Conservation (phyloP, 345 rosid genomes). For the Acer campestre region DNA sequence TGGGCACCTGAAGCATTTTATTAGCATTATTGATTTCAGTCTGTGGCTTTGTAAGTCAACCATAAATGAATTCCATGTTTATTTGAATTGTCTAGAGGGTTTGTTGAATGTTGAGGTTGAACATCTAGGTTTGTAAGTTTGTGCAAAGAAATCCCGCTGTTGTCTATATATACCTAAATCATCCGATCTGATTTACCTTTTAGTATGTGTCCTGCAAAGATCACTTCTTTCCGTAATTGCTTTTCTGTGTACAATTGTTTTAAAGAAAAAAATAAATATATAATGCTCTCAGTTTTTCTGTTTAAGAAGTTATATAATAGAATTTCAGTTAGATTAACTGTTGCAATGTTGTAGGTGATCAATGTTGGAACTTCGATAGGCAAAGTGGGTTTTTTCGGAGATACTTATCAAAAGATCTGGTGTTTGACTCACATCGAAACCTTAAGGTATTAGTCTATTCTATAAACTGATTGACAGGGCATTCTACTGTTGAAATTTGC, state of each 20-base stretch:
- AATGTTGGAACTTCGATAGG: slow-evolving; percentile 88
- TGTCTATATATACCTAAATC: neutral
- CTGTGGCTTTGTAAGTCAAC: no score
- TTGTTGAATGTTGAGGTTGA: neutral
- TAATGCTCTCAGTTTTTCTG: neutral
- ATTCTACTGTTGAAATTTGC: neutral
- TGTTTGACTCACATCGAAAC: slow-evolving; percentile 94
- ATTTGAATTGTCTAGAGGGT: neutral
- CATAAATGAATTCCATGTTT: neutral
- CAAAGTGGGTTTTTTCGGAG: slow-evolving; percentile 83
- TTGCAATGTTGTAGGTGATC: slow-evolving; percentile 59
- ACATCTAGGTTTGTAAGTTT: neutral
- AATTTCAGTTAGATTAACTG: slow-evolving; percentile 3
- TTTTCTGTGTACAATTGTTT: neutral
- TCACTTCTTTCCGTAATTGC: neutral
- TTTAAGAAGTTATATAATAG: neutral
- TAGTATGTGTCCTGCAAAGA: neutral
- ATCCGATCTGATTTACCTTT: neutral
- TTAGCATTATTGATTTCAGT: neutral
- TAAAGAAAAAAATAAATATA: neutral
- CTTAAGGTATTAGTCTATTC: slow-evolving; percentile 56
- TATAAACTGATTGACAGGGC: neutral
- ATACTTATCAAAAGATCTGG: slow-evolving; percentile 68
- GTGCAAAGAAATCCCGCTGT: neutral
- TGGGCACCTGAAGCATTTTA: neutral